Conservation (phyloP, 2,329 filamentous ascomycete species). For the Aquanectria penicillioides region DNA sequence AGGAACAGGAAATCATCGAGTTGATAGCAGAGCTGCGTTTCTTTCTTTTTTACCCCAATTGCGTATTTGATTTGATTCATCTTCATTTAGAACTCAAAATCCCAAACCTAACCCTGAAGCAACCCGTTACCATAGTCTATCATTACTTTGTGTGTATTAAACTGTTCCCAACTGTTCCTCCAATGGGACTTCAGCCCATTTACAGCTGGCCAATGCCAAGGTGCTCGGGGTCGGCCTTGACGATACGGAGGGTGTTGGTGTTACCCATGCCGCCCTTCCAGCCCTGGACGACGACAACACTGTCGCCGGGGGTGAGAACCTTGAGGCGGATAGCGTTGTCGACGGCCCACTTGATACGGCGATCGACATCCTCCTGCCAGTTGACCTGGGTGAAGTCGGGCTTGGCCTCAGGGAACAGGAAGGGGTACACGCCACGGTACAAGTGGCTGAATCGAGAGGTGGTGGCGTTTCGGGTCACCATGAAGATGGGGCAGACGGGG, state of each 20-base stretch:
- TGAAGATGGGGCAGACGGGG: slow-evolving; percentile 98
- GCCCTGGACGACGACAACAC: slow-evolving; percentile 86
- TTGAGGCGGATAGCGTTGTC: slow-evolving; percentile 84
- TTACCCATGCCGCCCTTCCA: slow-evolving; percentile 93
- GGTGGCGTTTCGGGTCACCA: slow-evolving; percentile 89
- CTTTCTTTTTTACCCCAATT: slow-evolving; percentile 18
- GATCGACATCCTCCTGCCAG: slow-evolving; percentile 99
- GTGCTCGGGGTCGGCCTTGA: slow-evolving; percentile 68
- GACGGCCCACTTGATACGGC: slow-evolving; percentile 97
- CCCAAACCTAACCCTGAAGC: slow-evolving; percentile 40
- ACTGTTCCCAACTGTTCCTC: slow-evolving; percentile 28
- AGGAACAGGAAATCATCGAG: background rate
- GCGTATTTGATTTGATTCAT: slow-evolving; percentile 31
- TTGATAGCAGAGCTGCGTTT: slow-evolving; percentile 18
- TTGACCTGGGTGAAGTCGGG: slow-evolving; percentile 92
- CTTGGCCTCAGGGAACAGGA: slow-evolving; percentile 92
- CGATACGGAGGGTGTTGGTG: slow-evolving; percentile 81
- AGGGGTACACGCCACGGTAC: slow-evolving; percentile 98
- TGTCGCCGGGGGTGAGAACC: slow-evolving; percentile 76
- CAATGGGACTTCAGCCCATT: slow-evolving; percentile 16
- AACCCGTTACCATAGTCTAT: slow-evolving; percentile 42
- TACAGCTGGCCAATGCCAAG: slow-evolving; percentile 63
- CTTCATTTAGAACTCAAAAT: slow-evolving; percentile 39
- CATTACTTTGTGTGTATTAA: slow-evolving; percentile 44
- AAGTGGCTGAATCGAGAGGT: slow-evolving; percentile 92